A percentile compares a stretch with the other conserved stretches of the same genome.
Evolutionary conservation across 176 grass and related monocot genomes (phyloP).

Genomic region (Aegilops umbellulata): DNA sequence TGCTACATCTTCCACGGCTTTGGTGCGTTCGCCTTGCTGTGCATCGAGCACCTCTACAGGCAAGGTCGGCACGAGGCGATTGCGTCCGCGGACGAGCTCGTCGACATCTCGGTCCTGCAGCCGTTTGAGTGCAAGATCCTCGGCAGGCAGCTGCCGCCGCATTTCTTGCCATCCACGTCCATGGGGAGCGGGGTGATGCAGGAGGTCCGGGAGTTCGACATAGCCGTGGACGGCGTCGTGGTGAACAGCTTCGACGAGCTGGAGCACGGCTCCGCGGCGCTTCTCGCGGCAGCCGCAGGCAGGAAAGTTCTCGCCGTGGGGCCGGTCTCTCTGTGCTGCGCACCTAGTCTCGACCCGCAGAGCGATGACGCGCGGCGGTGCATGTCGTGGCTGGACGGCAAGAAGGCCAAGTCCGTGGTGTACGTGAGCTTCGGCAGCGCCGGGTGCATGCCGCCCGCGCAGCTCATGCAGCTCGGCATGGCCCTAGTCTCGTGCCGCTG

Average conservation of each 20-base stretch:
- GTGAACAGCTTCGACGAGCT: slow-evolving; percentile 80
- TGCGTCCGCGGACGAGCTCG: slow-evolving; percentile 24
- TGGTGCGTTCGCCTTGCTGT: slow-evolving; percentile 46
- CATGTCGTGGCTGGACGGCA: slow-evolving; percentile 61
- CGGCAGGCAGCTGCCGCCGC: slow-evolving; percentile 42
- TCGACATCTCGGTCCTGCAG: slow-evolving; percentile 40
- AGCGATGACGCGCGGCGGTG: slow-evolving; percentile 29
- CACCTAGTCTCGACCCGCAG: background rate
- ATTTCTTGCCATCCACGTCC: slow-evolving; percentile 11
- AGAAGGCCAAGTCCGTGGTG: slow-evolving; percentile 48
- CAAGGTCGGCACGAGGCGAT: slow-evolving; percentile 33
- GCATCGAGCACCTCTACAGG: slow-evolving; percentile 49
- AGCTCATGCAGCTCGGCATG: slow-evolving; percentile 60
- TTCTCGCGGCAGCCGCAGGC: slow-evolving; percentile 13
- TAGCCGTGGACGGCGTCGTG: slow-evolving; percentile 48
- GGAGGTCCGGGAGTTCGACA: slow-evolving; percentile 33
- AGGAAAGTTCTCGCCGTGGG: slow-evolving; percentile 52
- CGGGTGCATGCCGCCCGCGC: slow-evolving; percentile 34
- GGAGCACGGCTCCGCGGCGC: slow-evolving; percentile 51
- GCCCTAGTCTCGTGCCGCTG: slow-evolving; percentile 43
- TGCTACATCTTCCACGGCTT: slow-evolving; percentile 77
- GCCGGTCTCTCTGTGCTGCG: slow-evolving; percentile 46
- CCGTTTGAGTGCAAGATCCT: slow-evolving; percentile 40
- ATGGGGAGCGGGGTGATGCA: background rate
- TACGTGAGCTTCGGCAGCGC: slow-evolving; percentile 77